These are phyloP conservation scores for Sclerotiophoma versabilis DNA, from an alignment of 2,329 filamentous ascomycete genomes.

Conservation along the genomic window DNA sequence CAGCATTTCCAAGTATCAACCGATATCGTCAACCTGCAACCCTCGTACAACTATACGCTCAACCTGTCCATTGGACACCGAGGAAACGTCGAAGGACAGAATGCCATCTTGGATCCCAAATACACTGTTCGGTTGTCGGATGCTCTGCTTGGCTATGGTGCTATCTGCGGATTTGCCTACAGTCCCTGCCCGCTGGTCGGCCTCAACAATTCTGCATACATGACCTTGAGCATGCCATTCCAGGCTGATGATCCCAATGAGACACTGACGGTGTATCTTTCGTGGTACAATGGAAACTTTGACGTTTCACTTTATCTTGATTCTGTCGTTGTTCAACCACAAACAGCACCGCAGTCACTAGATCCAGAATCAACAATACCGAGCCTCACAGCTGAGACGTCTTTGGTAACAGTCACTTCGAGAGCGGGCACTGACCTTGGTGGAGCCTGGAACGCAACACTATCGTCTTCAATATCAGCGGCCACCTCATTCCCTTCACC, in stretches of 20 bases:
- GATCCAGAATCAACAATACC: too few relatives aligned
- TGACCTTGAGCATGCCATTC: not conserved
- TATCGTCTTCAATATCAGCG: too few relatives aligned
- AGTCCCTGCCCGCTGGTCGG: not conserved
- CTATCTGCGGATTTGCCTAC: constrained; percentile 6
- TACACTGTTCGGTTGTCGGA: constrained; percentile 4
- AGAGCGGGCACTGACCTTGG: too few relatives aligned
- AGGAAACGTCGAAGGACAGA: not conserved
- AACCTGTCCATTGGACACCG: constrained; percentile 3
- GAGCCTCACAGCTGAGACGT: too few relatives aligned
- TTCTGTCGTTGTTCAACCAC: not conserved
- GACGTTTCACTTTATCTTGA: constrained; percentile 3
- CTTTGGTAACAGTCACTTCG: too few relatives aligned
- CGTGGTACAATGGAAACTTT: constrained; percentile 12
- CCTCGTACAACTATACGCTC: not conserved
- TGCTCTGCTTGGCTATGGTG: not conserved
- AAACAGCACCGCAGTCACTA: too few relatives aligned
- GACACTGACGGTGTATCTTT: constrained; percentile 1
- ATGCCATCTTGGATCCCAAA: not conserved
- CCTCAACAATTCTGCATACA: not conserved
- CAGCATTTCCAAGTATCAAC: not conserved
- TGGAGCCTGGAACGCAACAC: too few relatives aligned
- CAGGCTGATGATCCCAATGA: not conserved
- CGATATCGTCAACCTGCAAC: not conserved
- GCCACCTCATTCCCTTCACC: too few relatives aligned